Evolutionary conservation across 352 stramenopile species (phyloP).

Genomic region (Phytophthora sp.): DNA sequence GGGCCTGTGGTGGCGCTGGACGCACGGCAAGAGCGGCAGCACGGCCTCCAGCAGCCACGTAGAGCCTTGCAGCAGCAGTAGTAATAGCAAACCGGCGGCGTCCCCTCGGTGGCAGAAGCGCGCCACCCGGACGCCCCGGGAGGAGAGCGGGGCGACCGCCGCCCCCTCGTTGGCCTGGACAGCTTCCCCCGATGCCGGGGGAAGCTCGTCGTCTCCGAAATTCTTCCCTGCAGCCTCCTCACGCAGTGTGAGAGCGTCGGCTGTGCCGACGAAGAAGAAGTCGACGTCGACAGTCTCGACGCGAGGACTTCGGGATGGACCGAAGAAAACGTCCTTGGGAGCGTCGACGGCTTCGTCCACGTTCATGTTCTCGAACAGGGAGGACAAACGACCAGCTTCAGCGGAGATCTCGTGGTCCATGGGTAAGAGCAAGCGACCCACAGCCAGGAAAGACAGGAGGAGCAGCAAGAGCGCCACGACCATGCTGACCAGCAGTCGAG

Average conservation of each 20-base stretch:
- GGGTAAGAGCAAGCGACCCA: conserved; percentile 41
- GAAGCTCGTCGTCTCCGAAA: conserved; percentile 16
- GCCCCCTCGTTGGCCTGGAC: background rate
- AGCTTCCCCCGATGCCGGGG: background rate
- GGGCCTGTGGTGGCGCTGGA: conserved; percentile 77
- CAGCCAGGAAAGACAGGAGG: conserved; percentile 47
- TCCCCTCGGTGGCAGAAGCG: conserved; percentile 57
- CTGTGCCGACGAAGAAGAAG: conserved; percentile 33
- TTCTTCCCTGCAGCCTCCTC: conserved; percentile 32
- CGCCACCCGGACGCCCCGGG: conserved; percentile 19
- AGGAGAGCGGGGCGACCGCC: background rate
- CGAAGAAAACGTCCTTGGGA: conserved; percentile 21
- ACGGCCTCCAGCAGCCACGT: conserved; percentile 26
- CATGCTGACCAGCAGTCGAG: conserved; percentile 6
- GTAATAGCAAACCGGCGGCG: conserved; percentile 28
- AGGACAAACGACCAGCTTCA: conserved; percentile 28
- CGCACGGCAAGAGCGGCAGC: conserved; percentile 70
- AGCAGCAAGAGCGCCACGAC: conserved; percentile 30
- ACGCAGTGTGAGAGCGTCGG: background rate
- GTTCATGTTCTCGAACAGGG: conserved; percentile 29
- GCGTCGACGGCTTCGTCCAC: conserved; percentile 14
- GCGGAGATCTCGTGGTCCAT: conserved; percentile 37
- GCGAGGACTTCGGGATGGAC: conserved; percentile 15
- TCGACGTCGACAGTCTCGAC: conserved; percentile 9
- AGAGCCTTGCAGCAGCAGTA: conserved; percentile 30